These are phyloP conservation scores for Niveomyces coronatus DNA, from an alignment of 2,329 filamentous ascomycete species.

Conservation along the genomic window DNA sequence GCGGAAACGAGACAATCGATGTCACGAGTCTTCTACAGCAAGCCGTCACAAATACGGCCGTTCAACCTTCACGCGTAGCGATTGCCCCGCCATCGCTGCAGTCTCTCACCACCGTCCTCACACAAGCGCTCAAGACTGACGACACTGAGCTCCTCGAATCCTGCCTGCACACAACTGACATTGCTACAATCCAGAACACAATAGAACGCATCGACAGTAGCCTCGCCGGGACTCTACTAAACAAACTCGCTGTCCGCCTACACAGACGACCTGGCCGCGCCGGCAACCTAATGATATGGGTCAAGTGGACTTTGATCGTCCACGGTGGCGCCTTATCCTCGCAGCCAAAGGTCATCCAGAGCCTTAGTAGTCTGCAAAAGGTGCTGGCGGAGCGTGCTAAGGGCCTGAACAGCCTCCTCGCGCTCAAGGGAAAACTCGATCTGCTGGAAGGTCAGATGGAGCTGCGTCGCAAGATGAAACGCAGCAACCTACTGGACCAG, in stretches of 20 bases:
- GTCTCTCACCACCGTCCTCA: constrained; percentile 84
- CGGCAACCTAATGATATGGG: constrained; percentile 85
- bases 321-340: constrained; percentile 86
- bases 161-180: constrained; percentile 73
- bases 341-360: constrained; percentile 72
- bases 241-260: constrained; percentile 76
- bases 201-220: constrained; percentile 83
- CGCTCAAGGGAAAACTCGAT: constrained; percentile 90
- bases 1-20: constrained; percentile 64
- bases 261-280: constrained; percentile 81
- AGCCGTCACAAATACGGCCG: constrained; percentile 19
- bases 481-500: constrained; percentile 22
- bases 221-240: constrained; percentile 68
- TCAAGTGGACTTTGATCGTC: constrained; percentile 86
- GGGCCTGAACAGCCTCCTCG: constrained; percentile 70
- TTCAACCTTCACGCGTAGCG: constrained; percentile 34
- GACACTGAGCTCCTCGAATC: constrained; percentile 84
- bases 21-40: constrained; percentile 52
- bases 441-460: constrained; percentile 87
- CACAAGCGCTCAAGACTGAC: constrained; percentile 86
- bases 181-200: constrained; percentile 70
- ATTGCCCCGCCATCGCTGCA: constrained; percentile 59
- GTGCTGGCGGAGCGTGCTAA: constrained; percentile 80
- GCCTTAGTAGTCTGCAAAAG: constrained; percentile 68
- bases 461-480: constrained; percentile 60